Conservation (phyloP, 148 eudicot genomes). For the Silene latifolia region DNA sequence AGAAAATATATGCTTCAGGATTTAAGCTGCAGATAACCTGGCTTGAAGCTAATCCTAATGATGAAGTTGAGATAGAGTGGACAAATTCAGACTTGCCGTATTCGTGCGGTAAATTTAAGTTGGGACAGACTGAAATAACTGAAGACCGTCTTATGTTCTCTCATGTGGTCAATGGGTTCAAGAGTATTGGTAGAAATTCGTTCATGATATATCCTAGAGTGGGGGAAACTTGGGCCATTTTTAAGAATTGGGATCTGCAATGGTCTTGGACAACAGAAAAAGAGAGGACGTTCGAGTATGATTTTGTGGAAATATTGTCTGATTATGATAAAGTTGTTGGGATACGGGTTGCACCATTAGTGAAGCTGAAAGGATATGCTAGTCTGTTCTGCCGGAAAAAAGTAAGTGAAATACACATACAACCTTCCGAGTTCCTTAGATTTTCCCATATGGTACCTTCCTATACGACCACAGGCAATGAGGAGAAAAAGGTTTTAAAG, state of each 20-base stretch:
- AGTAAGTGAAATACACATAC: conserved; percentile 37
- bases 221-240: conserved; percentile 85
- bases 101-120: conserved; percentile 62
- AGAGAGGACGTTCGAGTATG: conserved; percentile 51
- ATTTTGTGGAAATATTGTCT: conserved; percentile 65
- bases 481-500: conserved; percentile 42
- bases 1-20: conserved; percentile 30
- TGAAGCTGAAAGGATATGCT: conserved; percentile 61
- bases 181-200: conserved; percentile 31
- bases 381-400: conserved; percentile 47
- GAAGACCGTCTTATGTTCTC: conserved; percentile 65
- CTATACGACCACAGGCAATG: conserved; percentile 45
- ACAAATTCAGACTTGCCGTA: conserved; percentile 48
- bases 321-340: conserved; percentile 47
- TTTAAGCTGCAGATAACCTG: conserved; percentile 68
- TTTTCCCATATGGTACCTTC: conserved; percentile 80
- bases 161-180: conserved; percentile 54
- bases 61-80: conserved; percentile 48
- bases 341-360: conserved; percentile 50
- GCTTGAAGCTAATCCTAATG: conserved; percentile 67
- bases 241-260: conserved; percentile 61
- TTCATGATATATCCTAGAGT: conserved; percentile 53
- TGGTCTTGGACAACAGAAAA: conserved; percentile 41
- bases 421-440: conserved; percentile 42
- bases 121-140: conserved; percentile 40